These are phyloP conservation scores for Trichoderma virens DNA, from an alignment of 495 filamentous ascomycete genomes.

Conservation along the genomic window DNA sequence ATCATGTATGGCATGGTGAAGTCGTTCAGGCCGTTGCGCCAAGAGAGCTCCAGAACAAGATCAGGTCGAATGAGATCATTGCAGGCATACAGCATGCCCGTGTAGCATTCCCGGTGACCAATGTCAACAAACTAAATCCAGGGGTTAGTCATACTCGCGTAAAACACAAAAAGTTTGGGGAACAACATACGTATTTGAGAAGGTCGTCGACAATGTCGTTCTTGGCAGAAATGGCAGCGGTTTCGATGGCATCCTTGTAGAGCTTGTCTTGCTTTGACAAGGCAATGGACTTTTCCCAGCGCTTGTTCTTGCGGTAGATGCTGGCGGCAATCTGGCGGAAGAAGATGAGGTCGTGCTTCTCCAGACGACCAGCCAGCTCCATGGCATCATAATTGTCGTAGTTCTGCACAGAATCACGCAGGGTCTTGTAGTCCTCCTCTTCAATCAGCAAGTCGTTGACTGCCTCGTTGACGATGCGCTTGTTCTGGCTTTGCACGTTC, in stretches of 20 bases:
- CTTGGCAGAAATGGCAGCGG: slow-evolving; percentile 89
- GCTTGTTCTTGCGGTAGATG: slow-evolving; percentile 99
- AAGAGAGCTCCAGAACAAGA: slow-evolving; percentile 90
- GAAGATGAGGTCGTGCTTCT: slow-evolving; percentile 96
- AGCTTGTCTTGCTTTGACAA: slow-evolving; percentile 98
- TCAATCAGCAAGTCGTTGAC: slow-evolving; percentile 98
- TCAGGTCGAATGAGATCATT: slow-evolving; percentile 94
- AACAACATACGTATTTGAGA: slow-evolving; percentile 80
- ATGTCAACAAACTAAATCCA: slow-evolving; percentile 86
- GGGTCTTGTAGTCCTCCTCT: slow-evolving; percentile 98
- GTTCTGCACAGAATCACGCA: slow-evolving; percentile 95
- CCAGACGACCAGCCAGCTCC: slow-evolving; percentile 87
- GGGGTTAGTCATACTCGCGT: slow-evolving; percentile 23
- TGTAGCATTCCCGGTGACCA: slow-evolving; percentile 97
- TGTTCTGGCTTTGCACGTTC: slow-evolving; percentile 95
- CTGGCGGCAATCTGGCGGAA: slow-evolving; percentile 97
- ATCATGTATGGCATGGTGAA: slow-evolving; percentile 99
- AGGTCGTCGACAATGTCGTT: slow-evolving; percentile 89
- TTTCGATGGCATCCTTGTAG: slow-evolving; percentile 99
- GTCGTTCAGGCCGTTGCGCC: slow-evolving; percentile 90
- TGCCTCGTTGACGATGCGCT: slow-evolving; percentile 93
- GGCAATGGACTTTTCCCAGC: slow-evolving; percentile 99
- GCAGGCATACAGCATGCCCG: slow-evolving; percentile 97
- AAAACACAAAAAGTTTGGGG: slow-evolving; percentile 6
- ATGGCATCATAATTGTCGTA: slow-evolving; percentile 98